Evolutionary conservation across 2,329 filamentous ascomycete species (phyloP), one percentile per base, ranked within the genome.

Genomic region (Harringtonia lauricola): DNA sequence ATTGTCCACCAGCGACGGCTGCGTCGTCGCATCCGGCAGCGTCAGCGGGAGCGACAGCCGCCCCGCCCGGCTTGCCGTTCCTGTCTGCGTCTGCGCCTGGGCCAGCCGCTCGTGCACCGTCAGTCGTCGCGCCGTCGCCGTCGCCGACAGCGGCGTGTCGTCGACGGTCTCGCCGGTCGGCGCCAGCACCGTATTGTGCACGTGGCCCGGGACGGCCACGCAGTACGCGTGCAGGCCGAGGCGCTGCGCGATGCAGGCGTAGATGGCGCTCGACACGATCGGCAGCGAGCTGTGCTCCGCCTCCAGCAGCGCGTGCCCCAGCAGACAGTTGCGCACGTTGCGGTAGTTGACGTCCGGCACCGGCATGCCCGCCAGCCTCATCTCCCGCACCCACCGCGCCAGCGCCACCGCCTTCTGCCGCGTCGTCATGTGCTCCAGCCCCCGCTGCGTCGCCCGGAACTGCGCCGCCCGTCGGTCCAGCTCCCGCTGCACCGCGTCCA

Each of bases 261-360:
- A 98, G 49, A 96, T 94, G 47, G 82, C 83, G 44, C 83, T 83
- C 2, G 87, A 92, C 48, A 95, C 83, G 41, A 95, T 71, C 2
- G 90, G 92, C 9, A 95, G 70, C 2, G 88, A 90, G 24, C 85
- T 80, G 55, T 94, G 87, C 0, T 74, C 71, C 8, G 74, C 64
- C 40, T 84, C 79, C 30, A 77, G 79, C 36, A 96, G 67, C 4
- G 85, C 86, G 48, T 94, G 71, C 10, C 87, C 87, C 44, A 98
- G 79, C 53, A 95, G 85, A 54, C 86, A 94, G 61, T 96, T 94
- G 49, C 85, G 78, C 46, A 96, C 64, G 46, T 83, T 81, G 52
- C 86, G 79, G 58, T 92, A 95, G 43, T 82, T 76, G 35, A 67
- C 59, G 8, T 78, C 74, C 5, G 69, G 66, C n/a, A 77, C 64